These are phyloP conservation scores for Tagetes patula DNA, from an alignment of 129 eudicot genomes.

Conservation along the genomic window DNA sequence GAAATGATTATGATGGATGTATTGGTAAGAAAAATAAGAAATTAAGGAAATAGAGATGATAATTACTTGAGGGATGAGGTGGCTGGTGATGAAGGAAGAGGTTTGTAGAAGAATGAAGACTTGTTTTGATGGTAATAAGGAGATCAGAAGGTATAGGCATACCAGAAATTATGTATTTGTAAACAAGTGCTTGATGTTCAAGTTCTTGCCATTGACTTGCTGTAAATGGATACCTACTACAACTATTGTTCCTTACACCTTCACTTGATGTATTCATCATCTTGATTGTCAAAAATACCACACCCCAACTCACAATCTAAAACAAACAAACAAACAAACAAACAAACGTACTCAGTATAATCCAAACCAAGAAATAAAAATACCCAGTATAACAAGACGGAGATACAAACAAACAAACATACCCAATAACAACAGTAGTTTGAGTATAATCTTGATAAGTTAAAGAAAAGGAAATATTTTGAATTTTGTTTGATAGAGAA, in stretches of 20 bases:
- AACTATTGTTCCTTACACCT: conserved; percentile 17
- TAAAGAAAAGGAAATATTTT: too few relatives aligned
- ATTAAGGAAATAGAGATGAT: neutral
- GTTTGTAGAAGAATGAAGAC: conserved; percentile 65
- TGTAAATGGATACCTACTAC: conserved; percentile 69
- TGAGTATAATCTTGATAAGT: too few relatives aligned
- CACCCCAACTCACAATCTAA: too few relatives aligned
- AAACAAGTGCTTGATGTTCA: conserved; percentile 87
- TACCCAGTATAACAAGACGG: too few relatives aligned
- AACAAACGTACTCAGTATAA: too few relatives aligned
- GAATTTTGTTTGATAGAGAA: too few relatives aligned
- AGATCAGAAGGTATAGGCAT: conserved; percentile 85
- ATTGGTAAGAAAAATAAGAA: neutral
- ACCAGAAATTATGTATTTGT: conserved; percentile 87
- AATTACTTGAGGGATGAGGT: conserved; percentile 43
- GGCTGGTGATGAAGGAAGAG: conserved; percentile 63
- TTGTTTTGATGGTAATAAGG: conserved; percentile 67
- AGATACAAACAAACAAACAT: too few relatives aligned
- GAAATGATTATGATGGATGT: too few relatives aligned
- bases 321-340: too few relatives aligned
- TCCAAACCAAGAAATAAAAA: too few relatives aligned
- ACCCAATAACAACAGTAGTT: too few relatives aligned
- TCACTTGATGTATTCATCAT: conserved; percentile 18
- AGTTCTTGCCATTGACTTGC: conserved; percentile 89
- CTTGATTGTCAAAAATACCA: conserved; percentile 6